These are phyloP conservation scores for Suhomyces pyralidae DNA, from an alignment of 805 yeast species.

Conservation along the genomic window DNA sequence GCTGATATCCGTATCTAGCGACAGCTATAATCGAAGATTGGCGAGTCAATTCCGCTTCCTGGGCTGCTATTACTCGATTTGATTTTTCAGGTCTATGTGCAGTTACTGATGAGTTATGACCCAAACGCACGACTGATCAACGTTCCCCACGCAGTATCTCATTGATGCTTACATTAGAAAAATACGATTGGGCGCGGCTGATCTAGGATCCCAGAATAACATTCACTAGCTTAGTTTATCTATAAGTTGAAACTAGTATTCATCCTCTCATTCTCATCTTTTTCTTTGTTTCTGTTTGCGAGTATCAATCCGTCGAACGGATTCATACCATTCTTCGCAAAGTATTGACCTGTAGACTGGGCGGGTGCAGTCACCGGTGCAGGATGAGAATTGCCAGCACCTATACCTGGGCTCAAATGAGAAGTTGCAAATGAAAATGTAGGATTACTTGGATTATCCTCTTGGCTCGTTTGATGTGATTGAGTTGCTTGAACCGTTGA, in stretches of 20 bases:
- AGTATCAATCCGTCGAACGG: slow-evolving; percentile 39
- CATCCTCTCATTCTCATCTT: not conserved
- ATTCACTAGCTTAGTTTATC: not conserved
- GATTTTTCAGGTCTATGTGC: not conserved
- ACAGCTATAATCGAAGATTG: not conserved
- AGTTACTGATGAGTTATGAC: not conserved
- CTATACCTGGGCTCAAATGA: slow-evolving; percentile 13
- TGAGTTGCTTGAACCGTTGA: not conserved
- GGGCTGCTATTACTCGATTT: not conserved
- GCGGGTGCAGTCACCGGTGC: slow-evolving; percentile 26
- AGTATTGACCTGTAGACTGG: slow-evolving; percentile 31
- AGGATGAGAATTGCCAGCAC: not conserved
- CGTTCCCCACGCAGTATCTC: not conserved
- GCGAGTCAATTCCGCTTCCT: not conserved
- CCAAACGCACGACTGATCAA: not conserved
- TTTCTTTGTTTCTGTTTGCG: slow-evolving; percentile 16
- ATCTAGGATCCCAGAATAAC: not conserved
- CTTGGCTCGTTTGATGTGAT: not conserved
- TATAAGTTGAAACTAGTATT: slow-evolving; percentile 5
- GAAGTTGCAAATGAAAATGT: slow-evolving; percentile 6
- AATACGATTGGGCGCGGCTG: not conserved
- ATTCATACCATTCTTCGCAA: slow-evolving; percentile 34
- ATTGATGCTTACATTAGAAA: not conserved
- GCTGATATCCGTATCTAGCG: not conserved
- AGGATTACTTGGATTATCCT: slow-evolving; percentile 10